Percentiles rank a stretch among this genome's conserved stretches.
Evolutionary conservation across 1,284 basidiomycete genomes (phyloP).

Genomic region (Trichosporon sp.): DNA sequence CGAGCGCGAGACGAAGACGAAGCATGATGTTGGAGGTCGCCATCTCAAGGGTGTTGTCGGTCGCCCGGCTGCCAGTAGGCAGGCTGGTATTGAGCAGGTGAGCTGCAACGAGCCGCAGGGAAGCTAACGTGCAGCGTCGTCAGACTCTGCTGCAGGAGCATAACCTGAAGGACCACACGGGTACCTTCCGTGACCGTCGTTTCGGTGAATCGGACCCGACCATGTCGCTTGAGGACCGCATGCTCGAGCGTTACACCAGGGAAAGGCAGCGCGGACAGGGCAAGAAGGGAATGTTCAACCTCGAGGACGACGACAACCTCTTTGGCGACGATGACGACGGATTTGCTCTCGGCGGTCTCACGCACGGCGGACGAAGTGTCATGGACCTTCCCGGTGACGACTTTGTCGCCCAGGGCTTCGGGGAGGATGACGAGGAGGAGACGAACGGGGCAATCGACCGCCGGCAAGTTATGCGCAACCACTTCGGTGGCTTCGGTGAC

Average conservation of each 20-base stretch:
- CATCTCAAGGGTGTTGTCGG: slow-evolving; percentile 80
- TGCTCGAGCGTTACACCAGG: slow-evolving; percentile 92
- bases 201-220: slow-evolving; percentile 93
- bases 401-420: slow-evolving; percentile 73
- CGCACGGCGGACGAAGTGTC: slow-evolving; percentile 88
- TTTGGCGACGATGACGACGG: slow-evolving; percentile 55
- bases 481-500: slow-evolving; percentile 80
- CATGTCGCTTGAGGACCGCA: slow-evolving; percentile 89
- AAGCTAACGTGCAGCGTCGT: slow-evolving; percentile 58
- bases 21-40: slow-evolving; percentile 85
- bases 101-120: slow-evolving; percentile 27
- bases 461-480: slow-evolving; percentile 61
- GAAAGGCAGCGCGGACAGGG: slow-evolving; percentile 64
- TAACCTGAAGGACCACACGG: slow-evolving; percentile 67
- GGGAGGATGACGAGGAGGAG: slow-evolving; percentile 65
- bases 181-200: slow-evolving; percentile 86
- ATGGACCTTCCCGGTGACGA: slow-evolving; percentile 66
- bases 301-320: slow-evolving; percentile 64
- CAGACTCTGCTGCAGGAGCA: slow-evolving; percentile 82
- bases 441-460: slow-evolving; percentile 65
- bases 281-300: slow-evolving; percentile 78
- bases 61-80: slow-evolving; percentile 77
- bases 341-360: slow-evolving; percentile 55
- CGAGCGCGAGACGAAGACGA: slow-evolving; percentile 79
- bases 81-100: slow-evolving; percentile 85